A percentile compares a stretch with the other conserved stretches of the same genome.
phyloP scores from a whole-genome alignment of 1,284 basidiomycete species.

The Vanrija pseudolonga region DNA sequence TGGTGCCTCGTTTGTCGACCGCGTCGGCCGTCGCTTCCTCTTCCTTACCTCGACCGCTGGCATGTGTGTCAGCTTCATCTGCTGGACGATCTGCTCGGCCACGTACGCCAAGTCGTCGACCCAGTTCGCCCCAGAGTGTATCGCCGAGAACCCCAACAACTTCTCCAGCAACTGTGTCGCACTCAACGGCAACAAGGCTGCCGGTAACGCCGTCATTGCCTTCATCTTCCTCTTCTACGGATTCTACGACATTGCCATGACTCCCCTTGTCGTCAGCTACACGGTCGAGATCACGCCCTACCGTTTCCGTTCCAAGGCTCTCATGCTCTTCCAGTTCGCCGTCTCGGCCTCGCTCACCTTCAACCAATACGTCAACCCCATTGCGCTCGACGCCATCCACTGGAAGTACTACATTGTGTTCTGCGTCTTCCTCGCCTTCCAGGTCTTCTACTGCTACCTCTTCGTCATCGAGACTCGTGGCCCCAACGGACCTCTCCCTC shows the following conservation, averaged over 20 bases:
- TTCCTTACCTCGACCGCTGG: constrained; percentile 19
- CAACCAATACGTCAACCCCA: constrained; percentile 47
- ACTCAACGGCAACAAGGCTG: constrained; percentile 10
- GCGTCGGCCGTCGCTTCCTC: constrained; percentile 31
- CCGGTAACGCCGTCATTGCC: constrained; percentile 15
- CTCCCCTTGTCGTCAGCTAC: constrained; percentile 43
- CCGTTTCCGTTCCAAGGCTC: constrained; percentile 67
- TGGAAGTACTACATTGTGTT: constrained; percentile 44
- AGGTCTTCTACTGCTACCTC: constrained; percentile 46
- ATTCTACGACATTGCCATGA: constrained; percentile 33
- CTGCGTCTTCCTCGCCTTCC: constrained; percentile 36
- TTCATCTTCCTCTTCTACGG: constrained; percentile 45
- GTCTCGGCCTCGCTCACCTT: constrained; percentile 42
- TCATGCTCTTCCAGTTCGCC: constrained; percentile 55
- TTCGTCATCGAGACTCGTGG: constrained; percentile 42
- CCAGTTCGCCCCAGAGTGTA: constrained; percentile 15
- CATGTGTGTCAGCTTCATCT: constrained; percentile 55
- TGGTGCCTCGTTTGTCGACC: constrained; percentile 42
- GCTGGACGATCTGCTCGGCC: constrained; percentile 69
- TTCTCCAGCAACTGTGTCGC: constrained; percentile 58
- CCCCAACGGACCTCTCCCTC: constrained; percentile 24
- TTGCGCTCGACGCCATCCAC: constrained; percentile 28
- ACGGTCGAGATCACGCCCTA: constrained; percentile 25
- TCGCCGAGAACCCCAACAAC: constrained; percentile 38
- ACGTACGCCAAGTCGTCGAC: constrained; percentile 46